These are phyloP conservation scores for Pichia thaimueangensis DNA, from an alignment of 805 yeast species.

Conservation along the genomic window DNA sequence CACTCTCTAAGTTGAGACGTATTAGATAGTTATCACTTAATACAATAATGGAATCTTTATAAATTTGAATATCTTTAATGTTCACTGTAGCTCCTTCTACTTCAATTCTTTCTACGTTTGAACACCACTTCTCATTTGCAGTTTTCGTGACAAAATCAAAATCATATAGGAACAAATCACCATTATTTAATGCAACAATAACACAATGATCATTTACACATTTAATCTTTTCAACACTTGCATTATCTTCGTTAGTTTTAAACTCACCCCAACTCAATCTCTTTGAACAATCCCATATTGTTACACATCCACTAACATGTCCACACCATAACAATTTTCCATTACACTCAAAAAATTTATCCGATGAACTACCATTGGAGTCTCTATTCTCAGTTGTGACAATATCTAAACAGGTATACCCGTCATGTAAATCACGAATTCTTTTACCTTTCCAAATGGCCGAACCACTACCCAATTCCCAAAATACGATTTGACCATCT, in stretches of 20 bases:
- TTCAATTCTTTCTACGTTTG: background rate
- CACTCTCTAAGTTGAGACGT: conserved; percentile 6
- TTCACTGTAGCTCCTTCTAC: conserved; percentile 1
- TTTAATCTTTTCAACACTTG: conserved; percentile 7
- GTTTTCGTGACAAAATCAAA: conserved; percentile 6
- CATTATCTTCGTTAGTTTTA: conserved; percentile 6
- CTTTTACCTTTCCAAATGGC: conserved; percentile 37
- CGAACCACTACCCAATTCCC: conserved; percentile 64
- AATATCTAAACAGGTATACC: conserved; percentile 23
- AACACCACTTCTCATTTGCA: conserved; percentile 12
- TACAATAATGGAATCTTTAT: conserved; percentile 4
- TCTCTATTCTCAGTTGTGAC: background rate
- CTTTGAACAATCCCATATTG: conserved; percentile 37
- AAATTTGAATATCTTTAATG: conserved; percentile 3
- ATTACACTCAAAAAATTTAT: conserved; percentile 41
- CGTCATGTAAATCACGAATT: conserved; percentile 31
- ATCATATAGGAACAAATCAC: conserved; percentile 14
- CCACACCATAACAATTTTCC: conserved; percentile 41
- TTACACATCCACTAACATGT: conserved; percentile 34
- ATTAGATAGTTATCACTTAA: conserved; percentile 9
- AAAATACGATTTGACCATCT: conserved; percentile 53
- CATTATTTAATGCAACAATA: conserved; percentile 19
- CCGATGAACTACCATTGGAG: background rate
- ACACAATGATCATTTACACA: conserved; percentile 1
- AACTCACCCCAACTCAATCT: conserved; percentile 21